A percentile compares a stretch with the other conserved stretches of the same genome.
Conservation (phyloP, 208 protist genomes). For the Lotmaria passim region DNA sequence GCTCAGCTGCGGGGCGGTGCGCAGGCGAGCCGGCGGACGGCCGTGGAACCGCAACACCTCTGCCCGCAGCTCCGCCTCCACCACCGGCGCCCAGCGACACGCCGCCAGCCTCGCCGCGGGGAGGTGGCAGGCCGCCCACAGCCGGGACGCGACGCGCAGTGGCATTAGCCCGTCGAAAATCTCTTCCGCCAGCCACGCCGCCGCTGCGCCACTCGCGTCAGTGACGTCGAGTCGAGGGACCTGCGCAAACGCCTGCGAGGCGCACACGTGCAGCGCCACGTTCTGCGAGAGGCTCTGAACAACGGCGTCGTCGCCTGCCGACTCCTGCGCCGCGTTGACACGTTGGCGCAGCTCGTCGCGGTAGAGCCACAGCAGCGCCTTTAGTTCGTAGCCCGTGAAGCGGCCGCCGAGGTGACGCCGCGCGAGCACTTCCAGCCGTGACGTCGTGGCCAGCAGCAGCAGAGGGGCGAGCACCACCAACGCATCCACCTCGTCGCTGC, state of each 20-base stretch:
- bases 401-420: constrained; percentile 35
- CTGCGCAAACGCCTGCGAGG: constrained; percentile 14
- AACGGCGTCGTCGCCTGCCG: constrained; percentile 29
- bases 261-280: constrained; percentile 37
- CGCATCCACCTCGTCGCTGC: constrained; percentile 32
- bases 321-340: constrained; percentile 2
- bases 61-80: constrained; percentile 64
- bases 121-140: constrained; percentile 43
- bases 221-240: too few relatives aligned
- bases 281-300: constrained; percentile 42
- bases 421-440: constrained; percentile 56
- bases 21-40: constrained; percentile 37
- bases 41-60: constrained; percentile 38
- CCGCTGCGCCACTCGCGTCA: constrained; percentile 1
- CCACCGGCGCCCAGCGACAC: constrained; percentile 55
- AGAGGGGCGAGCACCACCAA: constrained; percentile 51
- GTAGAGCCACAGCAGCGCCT: constrained; percentile 55
- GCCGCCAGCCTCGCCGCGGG: constrained; percentile 32
- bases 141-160: constrained; percentile 15
- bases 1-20: constrained; percentile 52
- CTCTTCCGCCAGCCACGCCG: constrained; percentile 19
- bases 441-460: constrained; percentile 46
- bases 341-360: constrained; percentile 30
- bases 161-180: constrained; percentile 58
- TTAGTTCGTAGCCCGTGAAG: constrained; percentile 57